Conservation (phyloP, 305 asterid species). For the Andrographis paniculata region DNA sequence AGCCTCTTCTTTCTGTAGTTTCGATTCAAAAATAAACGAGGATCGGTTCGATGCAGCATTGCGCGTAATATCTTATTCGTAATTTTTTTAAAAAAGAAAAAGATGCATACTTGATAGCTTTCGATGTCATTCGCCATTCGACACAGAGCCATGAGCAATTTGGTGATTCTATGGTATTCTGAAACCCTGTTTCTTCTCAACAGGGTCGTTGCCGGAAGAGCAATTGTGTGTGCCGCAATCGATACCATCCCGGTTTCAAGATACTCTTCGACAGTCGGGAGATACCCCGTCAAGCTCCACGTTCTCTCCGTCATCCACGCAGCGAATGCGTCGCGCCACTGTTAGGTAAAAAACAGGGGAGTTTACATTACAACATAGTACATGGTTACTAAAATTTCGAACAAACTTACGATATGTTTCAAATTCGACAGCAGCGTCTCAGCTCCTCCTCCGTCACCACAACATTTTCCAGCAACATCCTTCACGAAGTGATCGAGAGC, state of each 20-base stretch:
- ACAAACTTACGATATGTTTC: constrained; percentile 34
- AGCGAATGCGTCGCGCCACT: constrained; percentile 56
- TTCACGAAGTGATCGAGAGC: constrained; percentile 46
- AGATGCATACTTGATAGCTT: constrained; percentile 40
- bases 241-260: constrained; percentile 39
- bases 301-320: constrained; percentile 53
- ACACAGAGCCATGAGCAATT: constrained; percentile 37
- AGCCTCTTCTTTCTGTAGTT: constrained; percentile 39
- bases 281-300: constrained; percentile 39
- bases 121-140: constrained; percentile 49
- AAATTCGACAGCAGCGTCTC: constrained; percentile 16
- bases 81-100: background rate
- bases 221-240: constrained; percentile 33
- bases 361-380: background rate
- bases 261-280: constrained; percentile 43
- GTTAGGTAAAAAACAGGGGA: background rate
- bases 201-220: constrained; percentile 38
- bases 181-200: constrained; percentile 16
- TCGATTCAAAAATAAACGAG: background rate
- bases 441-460: constrained; percentile 18
- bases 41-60: background rate
- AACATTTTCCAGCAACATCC: constrained; percentile 19
- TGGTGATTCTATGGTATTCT: constrained; percentile 30
- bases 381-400: background rate
- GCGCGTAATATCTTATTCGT: background rate